Percentiles rank a stretch among this genome's conserved stretches.
These are phyloP conservation scores for Stephanocyclus meneghinianus DNA, from an alignment of 352 stramenopile species.

Conservation along the genomic window DNA sequence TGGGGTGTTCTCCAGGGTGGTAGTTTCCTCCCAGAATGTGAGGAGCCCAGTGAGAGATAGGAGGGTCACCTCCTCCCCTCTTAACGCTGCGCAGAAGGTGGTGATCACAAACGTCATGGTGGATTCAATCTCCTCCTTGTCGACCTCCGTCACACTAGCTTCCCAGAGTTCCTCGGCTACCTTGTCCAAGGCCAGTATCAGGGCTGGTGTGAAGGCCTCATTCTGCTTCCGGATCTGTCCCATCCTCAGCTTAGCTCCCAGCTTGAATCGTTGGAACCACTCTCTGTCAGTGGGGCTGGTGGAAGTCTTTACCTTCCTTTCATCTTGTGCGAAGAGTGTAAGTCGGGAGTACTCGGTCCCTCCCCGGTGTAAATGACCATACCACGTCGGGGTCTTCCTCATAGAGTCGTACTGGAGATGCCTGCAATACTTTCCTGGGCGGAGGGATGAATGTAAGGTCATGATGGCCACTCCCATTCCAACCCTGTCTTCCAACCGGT, in stretches of 20 bases:
- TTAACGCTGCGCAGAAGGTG: too few relatives aligned
- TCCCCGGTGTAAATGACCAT: slow-evolving; percentile 17
- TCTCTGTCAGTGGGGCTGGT: not conserved
- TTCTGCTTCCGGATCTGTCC: slow-evolving; percentile 31
- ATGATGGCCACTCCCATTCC: slow-evolving; percentile 16
- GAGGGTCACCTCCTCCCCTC: not conserved
- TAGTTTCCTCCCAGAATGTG: slow-evolving; percentile 24
- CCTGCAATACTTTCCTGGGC: slow-evolving; percentile 10
- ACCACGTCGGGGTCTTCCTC: slow-evolving; percentile 33
- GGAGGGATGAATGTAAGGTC: slow-evolving; percentile 9
- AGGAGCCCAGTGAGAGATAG: not conserved
- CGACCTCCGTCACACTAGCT: too few relatives aligned
- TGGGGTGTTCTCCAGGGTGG: not conserved
- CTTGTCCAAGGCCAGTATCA: not conserved
- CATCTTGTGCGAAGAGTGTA: not conserved
- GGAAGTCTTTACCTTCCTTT: slow-evolving; percentile 12
- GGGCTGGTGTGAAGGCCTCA: not conserved
- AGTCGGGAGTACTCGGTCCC: not conserved
- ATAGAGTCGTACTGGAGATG: not conserved
- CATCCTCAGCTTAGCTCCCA: slow-evolving; percentile 25
- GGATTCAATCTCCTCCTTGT: too few relatives aligned
- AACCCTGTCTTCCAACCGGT: slow-evolving; percentile 14
- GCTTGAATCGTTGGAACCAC: slow-evolving; percentile 31
- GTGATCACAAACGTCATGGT: too few relatives aligned
- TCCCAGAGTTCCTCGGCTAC: too few relatives aligned